These are phyloP conservation scores for Colletotrichum sidae DNA, from an alignment of 2,329 filamentous ascomycete genomes.

Conservation along the genomic window DNA sequence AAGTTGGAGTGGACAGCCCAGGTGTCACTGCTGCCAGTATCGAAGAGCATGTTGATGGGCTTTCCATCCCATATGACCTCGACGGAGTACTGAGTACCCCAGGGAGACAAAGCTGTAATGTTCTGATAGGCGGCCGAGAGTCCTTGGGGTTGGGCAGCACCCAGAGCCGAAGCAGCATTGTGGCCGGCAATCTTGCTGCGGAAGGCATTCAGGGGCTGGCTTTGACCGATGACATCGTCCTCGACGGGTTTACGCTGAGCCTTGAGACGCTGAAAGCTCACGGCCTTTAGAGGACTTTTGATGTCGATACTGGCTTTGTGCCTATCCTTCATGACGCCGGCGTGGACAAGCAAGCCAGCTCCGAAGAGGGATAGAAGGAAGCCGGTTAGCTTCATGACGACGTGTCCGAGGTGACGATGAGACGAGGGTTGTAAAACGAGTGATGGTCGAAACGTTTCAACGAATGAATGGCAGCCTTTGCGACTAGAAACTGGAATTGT, in stretches of 20 bases:
- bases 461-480: neutral
- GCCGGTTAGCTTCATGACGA: conserved; percentile 31
- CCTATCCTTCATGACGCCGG: conserved; percentile 20
- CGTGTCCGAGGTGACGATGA: neutral
- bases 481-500: neutral
- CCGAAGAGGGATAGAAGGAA: conserved; percentile 24
- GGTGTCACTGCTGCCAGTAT: conserved; percentile 65
- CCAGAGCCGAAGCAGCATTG: conserved; percentile 47
- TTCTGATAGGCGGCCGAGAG: conserved; percentile 48
- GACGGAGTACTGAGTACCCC: conserved; percentile 56
- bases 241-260: conserved; percentile 41
- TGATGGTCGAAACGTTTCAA: conserved; percentile 1
- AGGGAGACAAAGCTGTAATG: conserved; percentile 50
- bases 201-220: conserved; percentile 50
- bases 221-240: conserved; percentile 45
- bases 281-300: conserved; percentile 50
- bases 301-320: conserved; percentile 42
- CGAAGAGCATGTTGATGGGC: conserved; percentile 57
- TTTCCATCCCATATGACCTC: conserved; percentile 53
- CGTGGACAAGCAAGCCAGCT: conserved; percentile 12
- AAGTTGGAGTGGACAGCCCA: conserved; percentile 58
- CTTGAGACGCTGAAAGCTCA: conserved; percentile 51
- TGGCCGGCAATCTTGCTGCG: conserved; percentile 40
- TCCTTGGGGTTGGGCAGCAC: conserved; percentile 30
- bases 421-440: conserved; percentile 26